Evolutionary conservation across 2,329 filamentous ascomycete genomes (phyloP).

Genomic region (Cladosporium sp.): DNA sequence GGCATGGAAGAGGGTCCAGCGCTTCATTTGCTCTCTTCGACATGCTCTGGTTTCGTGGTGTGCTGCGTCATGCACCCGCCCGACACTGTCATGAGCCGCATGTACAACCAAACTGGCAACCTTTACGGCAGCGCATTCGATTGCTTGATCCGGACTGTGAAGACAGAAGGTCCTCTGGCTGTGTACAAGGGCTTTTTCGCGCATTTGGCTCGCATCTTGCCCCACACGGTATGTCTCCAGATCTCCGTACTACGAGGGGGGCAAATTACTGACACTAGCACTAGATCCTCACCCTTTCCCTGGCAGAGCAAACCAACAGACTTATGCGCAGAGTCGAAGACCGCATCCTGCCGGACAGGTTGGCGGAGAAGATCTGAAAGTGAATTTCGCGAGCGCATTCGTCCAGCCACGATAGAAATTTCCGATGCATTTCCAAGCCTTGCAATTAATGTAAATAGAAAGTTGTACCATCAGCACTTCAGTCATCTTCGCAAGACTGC

Average conservation of each 20-base stretch:
- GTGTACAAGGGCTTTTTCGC: constrained; percentile 98
- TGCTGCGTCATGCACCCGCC: constrained; percentile 98
- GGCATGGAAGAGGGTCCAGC: constrained; percentile 88
- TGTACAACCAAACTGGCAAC: constrained; percentile 98
- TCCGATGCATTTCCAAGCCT: constrained; percentile 6
- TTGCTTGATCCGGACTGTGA: constrained; percentile 84
- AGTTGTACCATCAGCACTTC: constrained; percentile 2
- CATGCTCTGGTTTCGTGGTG: constrained; percentile 89
- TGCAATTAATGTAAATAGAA: constrained; percentile 4
- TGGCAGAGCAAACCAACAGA: constrained; percentile 95
- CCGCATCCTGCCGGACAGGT: constrained; percentile 35
- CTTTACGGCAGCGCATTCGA: constrained; percentile 93
- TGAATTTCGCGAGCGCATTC: not conserved
- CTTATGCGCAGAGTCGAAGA: constrained; percentile 74
- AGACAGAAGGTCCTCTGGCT: constrained; percentile 83
- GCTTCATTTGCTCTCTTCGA: constrained; percentile 82
- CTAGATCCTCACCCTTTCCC: constrained; percentile 76
- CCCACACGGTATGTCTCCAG: constrained; percentile 65
- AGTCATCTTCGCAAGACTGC: not conserved
- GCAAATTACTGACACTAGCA: constrained; percentile 20
- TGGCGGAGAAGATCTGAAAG: constrained; percentile 21
- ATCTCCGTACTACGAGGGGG: not conserved
- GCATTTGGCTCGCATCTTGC: constrained; percentile 87
- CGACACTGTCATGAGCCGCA: constrained; percentile 96
- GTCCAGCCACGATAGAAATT: not conserved